Evolutionary conservation across 495 filamentous ascomycete species (phyloP).

Genomic region (Hypoxylon fragiforme): DNA sequence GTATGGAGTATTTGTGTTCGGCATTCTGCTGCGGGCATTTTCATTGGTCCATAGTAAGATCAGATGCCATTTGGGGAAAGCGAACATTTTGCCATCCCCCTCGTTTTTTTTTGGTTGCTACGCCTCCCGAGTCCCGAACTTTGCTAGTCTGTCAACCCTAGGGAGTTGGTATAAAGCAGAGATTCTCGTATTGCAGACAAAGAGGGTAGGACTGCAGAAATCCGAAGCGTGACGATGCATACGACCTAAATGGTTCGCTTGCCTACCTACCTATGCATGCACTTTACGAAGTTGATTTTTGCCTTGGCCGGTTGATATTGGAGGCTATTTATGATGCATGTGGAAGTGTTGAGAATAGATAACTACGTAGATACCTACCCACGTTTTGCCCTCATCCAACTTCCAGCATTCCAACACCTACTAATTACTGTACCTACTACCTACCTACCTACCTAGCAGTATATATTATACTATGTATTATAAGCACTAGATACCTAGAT

Average conservation of each 20-base stretch:
- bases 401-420: slow-evolving; percentile 13
- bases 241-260: slow-evolving; percentile 27
- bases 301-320: background rate
- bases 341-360: too few relatives aligned
- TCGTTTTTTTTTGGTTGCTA: slow-evolving; percentile 14
- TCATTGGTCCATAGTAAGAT: slow-evolving; percentile 24
- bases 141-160: background rate
- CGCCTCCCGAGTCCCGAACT: too few relatives aligned
- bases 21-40: background rate
- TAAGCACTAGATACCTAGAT: slow-evolving; percentile 1
- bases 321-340: too few relatives aligned
- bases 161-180: slow-evolving; percentile 15
- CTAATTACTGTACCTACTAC: too few relatives aligned
- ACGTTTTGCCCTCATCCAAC: too few relatives aligned
- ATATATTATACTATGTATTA: background rate
- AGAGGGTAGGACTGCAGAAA: slow-evolving; percentile 29
- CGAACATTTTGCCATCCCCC: slow-evolving; percentile 21
- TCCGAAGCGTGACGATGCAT: slow-evolving; percentile 26
- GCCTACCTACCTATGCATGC: slow-evolving; percentile 17
- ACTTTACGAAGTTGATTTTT: slow-evolving; percentile 10
- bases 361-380: too few relatives aligned
- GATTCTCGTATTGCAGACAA: slow-evolving; percentile 31
- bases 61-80: slow-evolving; percentile 34
- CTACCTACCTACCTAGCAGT: background rate
- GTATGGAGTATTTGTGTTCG: slow-evolving; percentile 7